A percentile compares a stretch with the other conserved stretches of the same genome.
These are phyloP conservation scores for Azolla pinnata DNA, from an alignment of 75 land plant genomes.

Conservation along the genomic window DNA sequence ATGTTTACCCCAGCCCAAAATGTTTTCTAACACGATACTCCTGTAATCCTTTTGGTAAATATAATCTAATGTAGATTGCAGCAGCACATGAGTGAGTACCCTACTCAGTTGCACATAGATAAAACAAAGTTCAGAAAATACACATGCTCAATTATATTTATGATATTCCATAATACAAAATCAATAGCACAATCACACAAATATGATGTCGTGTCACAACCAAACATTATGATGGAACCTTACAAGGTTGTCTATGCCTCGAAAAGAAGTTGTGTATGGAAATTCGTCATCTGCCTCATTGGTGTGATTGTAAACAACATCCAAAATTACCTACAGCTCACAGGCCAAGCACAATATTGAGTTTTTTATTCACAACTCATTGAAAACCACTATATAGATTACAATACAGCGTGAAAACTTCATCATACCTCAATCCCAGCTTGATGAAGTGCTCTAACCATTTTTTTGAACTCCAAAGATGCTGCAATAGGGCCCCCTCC, in stretches of 20 bases:
- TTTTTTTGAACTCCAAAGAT: conserved; percentile 80
- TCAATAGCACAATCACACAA: no score
- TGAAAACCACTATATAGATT: neutral
- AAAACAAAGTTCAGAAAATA: no score
- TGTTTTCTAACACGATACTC: no score
- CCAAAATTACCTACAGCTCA: conserved; percentile 67
- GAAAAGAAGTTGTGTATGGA: conserved; percentile 92
- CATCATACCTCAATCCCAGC: conserved; percentile 82
- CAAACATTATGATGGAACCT: neutral
- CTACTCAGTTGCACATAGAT: no score
- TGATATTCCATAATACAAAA: no score
- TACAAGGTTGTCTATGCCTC: conserved; percentile 95
- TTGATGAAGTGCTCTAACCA: conserved; percentile 91
- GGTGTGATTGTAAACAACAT: conserved; percentile 98
- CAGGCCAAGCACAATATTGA: neutral
- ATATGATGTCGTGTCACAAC: no score
- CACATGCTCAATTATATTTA: no score
- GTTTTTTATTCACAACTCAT: neutral
- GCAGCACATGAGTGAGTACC: no score
- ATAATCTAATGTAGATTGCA: no score
- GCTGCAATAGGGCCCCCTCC: conserved; percentile 83
- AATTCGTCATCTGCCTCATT: conserved; percentile 85
- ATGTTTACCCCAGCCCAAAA: no score
- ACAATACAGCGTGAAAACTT: neutral
- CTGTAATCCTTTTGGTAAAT: no score